Base-by-base conservation (phyloP, 805 yeast genomes). In the Peterozyma xylosa region DNA sequence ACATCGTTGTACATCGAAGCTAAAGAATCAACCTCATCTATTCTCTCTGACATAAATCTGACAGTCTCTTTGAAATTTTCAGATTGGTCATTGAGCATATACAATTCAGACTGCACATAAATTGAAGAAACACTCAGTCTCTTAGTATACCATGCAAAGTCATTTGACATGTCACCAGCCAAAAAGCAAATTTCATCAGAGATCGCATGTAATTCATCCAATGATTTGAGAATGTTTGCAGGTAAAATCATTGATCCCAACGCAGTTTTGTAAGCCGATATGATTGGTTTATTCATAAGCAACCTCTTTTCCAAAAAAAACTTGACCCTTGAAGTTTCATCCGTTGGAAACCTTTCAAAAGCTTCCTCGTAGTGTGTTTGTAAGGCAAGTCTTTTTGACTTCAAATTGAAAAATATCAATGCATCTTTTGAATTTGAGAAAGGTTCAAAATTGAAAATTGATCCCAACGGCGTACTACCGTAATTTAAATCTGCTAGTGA, bases 91-190 rank as follows among this genome's bases (percentile, higher is more conserved):
- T 75, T 82, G 37, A 86, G 67, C 93, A 83, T 84, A 65, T 76
- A 87, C 48, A 87, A 64, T 60, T 91, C 97, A 35, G 84, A 66
- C 34, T 82, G 76, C 2, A 85, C 84, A 59, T 86, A 87, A 2
- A 84, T 73, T 2, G 84, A 70, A 18, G 86, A 74, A 13, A 91
- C 58, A 9, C 85, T 74, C 13, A 83, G 66, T 50, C 99, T 70
- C 57, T 89, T 86, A n/a, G 95, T 69, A 61, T 91, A 91, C 99
- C 99, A 91, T 3, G 87, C 83, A 58, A 85, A 81, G 60, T 88
- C 96, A 50, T 80, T 80, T 16, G 93, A 75, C 42, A 62, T 56
- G 57, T 90, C 97, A 10, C 90, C 93, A 0, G 96, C 80, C 52
- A 77, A 79, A 60, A 64, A 88, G 38, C 86, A 76, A 47, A 91